Evolutionary conservation across 176 grass and related monocot species (phyloP).

Genomic region (Avena eriantha): DNA sequence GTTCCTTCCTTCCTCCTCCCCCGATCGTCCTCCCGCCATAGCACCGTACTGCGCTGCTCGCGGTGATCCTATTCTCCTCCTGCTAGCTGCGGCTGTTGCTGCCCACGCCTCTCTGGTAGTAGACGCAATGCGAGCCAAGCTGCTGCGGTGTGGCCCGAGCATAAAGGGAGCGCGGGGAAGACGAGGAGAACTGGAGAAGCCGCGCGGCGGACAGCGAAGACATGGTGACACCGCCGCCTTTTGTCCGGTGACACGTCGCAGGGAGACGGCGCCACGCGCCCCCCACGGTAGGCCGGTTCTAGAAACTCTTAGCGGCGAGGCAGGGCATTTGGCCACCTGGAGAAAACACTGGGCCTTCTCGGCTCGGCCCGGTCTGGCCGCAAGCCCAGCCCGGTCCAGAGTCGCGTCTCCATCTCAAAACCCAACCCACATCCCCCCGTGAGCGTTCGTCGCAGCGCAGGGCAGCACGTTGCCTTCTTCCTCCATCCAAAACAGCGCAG

Average conservation of each 20-base stretch:
- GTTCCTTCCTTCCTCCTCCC: slow-evolving; percentile 18
- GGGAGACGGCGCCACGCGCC: slow-evolving; percentile 48
- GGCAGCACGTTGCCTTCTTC: background rate
- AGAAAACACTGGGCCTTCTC: background rate
- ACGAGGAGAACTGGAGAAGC: slow-evolving; percentile 5
- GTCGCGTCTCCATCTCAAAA: background rate
- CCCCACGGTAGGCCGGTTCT: slow-evolving; percentile 35
- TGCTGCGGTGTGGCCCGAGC: slow-evolving; percentile 8
- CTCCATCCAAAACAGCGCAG: slow-evolving; percentile 37
- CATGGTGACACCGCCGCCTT: slow-evolving; percentile 36
- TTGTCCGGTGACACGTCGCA: slow-evolving; percentile 43
- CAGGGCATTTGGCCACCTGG: background rate
- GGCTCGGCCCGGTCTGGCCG: background rate
- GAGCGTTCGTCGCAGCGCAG: no score
- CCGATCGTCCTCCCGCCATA: slow-evolving; percentile 51
- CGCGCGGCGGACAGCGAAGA: slow-evolving; percentile 36
- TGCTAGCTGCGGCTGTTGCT: background rate
- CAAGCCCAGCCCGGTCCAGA: background rate
- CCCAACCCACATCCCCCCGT: background rate
- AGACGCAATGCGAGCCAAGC: slow-evolving; percentile 8
- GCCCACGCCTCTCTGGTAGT: background rate
- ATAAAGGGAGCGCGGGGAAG: slow-evolving; percentile 37
- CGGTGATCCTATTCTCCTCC: background rate
- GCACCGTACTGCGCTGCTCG: slow-evolving; percentile 33
- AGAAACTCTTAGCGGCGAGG: slow-evolving; percentile 8